phyloP scores from a whole-genome alignment of 495 filamentous ascomycete species.

The Penicillium flavigenum region DNA sequence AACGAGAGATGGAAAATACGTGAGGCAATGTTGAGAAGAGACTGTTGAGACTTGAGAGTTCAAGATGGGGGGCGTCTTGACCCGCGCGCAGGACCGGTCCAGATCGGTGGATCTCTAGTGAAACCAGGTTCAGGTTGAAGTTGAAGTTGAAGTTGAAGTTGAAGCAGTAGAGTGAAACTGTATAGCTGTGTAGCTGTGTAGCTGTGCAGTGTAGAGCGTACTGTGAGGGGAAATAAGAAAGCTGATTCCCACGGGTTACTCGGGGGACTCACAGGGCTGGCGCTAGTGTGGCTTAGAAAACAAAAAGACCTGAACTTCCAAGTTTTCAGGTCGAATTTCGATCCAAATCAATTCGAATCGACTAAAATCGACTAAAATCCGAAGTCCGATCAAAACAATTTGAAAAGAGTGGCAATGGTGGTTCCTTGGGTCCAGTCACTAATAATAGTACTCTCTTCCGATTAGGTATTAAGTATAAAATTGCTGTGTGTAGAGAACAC shows the following conservation, averaged over 20 bases:
- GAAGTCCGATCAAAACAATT: background rate
- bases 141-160: background rate
- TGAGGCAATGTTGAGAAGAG: slow-evolving; percentile 8
- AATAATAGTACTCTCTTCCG: slow-evolving; percentile 2
- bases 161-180: background rate
- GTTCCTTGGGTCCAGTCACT: slow-evolving; percentile 2
- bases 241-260: slow-evolving; percentile 6
- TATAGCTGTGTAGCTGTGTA: background rate
- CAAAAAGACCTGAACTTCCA: background rate
- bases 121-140: background rate
- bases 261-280: background rate
- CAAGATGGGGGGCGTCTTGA: slow-evolving; percentile 31
- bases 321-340: background rate
- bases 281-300: slow-evolving; percentile 13
- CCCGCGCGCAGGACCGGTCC: slow-evolving; percentile 29
- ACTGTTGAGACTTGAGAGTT: slow-evolving; percentile 5
- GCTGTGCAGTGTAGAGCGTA: background rate
- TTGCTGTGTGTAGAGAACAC: background rate
- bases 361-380: background rate
- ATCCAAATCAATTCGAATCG: background rate
- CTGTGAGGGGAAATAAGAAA: background rate
- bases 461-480: background rate
- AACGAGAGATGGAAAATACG: slow-evolving; percentile 18
- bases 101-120: slow-evolving; percentile 30
- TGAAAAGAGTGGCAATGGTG: background rate